Conservation (phyloP, 2,329 filamentous ascomycete species). For the Magnaporthiopsis rhizophila region DNA sequence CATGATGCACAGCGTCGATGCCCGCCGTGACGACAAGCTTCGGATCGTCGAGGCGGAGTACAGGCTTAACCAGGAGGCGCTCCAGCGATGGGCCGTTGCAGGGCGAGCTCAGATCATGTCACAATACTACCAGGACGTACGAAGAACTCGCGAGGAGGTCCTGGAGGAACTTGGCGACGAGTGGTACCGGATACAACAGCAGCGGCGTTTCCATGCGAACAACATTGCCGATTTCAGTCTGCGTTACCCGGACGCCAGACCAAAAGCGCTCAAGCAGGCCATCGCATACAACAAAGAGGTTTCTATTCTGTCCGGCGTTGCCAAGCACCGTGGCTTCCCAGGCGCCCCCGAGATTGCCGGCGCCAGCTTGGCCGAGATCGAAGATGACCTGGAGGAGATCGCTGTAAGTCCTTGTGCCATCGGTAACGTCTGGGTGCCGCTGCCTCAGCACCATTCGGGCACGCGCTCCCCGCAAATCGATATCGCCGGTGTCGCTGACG, state of each 20-base stretch:
- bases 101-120: slow-evolving; percentile 80
- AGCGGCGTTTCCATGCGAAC: slow-evolving; percentile 61
- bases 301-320: slow-evolving; percentile 79
- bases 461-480: not conserved
- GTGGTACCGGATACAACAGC: slow-evolving; percentile 88
- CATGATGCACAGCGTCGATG: slow-evolving; percentile 81
- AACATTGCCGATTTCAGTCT: slow-evolving; percentile 76
- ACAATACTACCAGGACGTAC: slow-evolving; percentile 81
- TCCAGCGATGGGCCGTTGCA: slow-evolving; percentile 68
- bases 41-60: slow-evolving; percentile 67
- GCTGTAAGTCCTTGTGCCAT: slow-evolving; percentile 52
- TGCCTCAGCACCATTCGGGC: not conserved
- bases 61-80: slow-evolving; percentile 63
- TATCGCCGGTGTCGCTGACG: not conserved
- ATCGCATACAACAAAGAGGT: slow-evolving; percentile 93
- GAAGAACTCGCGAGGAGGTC: slow-evolving; percentile 72
- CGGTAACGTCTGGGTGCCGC: not conserved
- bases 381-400: slow-evolving; percentile 85
- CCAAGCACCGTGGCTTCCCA: slow-evolving; percentile 93
- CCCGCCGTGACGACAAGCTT: slow-evolving; percentile 72
- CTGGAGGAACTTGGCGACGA: slow-evolving; percentile 77
- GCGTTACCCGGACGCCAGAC: slow-evolving; percentile 67
- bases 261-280: slow-evolving; percentile 75
- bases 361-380: slow-evolving; percentile 64
- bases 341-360: slow-evolving; percentile 79